Conservation (phyloP, 768 basidiomycete genomes). For the Cubamyces lactineus region DNA sequence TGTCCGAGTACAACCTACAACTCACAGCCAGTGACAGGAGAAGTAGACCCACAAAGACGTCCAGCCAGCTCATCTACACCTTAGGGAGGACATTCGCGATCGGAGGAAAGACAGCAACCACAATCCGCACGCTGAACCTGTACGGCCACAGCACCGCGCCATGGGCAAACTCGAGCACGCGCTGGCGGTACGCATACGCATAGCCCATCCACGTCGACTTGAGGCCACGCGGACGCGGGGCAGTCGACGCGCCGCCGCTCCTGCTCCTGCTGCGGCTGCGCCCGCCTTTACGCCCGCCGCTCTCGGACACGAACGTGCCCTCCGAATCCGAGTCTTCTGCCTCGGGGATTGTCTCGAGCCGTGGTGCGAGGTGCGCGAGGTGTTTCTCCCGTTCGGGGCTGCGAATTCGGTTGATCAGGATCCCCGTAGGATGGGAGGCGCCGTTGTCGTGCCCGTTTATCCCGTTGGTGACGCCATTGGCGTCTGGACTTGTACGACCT, state of each 20-base stretch:
- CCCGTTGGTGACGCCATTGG: background rate
- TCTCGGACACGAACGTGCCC: constrained; percentile 35
- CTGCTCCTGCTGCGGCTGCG: constrained; percentile 23
- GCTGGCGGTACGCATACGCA: constrained; percentile 10
- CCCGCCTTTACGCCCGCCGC: constrained; percentile 4
- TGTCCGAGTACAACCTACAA: too few species aligned
- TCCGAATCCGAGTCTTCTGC: constrained; percentile 33
- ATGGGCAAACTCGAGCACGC: constrained; percentile 24
- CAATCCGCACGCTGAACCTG: constrained; percentile 22
- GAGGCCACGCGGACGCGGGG: background rate
- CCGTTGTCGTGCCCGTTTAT: constrained; percentile 1
- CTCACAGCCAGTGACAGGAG: too few species aligned
- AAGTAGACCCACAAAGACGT: too few species aligned
- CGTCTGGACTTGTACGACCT: background rate
- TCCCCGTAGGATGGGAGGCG: background rate
- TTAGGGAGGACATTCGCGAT: constrained; percentile 14
- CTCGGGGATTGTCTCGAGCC: constrained; percentile 38
- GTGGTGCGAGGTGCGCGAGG: constrained; percentile 20
- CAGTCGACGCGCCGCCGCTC: constrained; percentile 17
- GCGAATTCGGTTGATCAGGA: constrained; percentile 11
- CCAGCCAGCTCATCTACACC: background rate
- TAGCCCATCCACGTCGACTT: background rate
- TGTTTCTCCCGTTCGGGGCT: constrained; percentile 25
- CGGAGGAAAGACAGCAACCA: constrained; percentile 26
- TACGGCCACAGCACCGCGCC: constrained; percentile 30